Evolutionary conservation across 1,139 yeast genomes (phyloP), one percentile per base, ranked within the genome.

Genomic region (Kodamaea suecica): DNA sequence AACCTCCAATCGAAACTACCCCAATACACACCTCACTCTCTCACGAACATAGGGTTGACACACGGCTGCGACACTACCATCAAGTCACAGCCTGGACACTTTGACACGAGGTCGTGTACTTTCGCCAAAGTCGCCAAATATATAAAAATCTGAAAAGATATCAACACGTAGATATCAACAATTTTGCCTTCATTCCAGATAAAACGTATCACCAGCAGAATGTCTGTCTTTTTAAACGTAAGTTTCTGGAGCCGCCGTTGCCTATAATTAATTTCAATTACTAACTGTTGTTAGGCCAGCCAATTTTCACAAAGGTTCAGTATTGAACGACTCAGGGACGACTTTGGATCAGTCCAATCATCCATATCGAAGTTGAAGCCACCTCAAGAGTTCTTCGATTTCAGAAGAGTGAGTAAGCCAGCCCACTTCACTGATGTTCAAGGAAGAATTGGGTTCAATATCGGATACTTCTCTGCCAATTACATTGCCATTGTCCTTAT

Each of bases 381-480:
- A 28, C 88, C 95, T 29, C 95, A 86, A 59, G 97, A 92, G 59
- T 92, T 92, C 57, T 86, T 92, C 53, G 97, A 92, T 58, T 66
- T 85, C 53, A 84, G 92, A 63, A 81, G 95, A 57, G 60, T 92
- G 43, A 84, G 95, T 32, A 88, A 87, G 59, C 98, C 88, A 87
- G 59, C 98, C 99, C 15, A 88, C 60, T 83, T 88, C 62, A 81
- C 85, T 31, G 98, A 94, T 48, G 71, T 85, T 35, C 98, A 94
- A 65, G 77, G 86, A 50, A 78, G 98, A 58, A 86, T 90, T 31
- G 67, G 83, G 33, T 92, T 78, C 72, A 92, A 92, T 63, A 66
- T 92, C 58, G 80, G 87, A 29, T 85, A 92, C 63, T 92, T 81
- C 63, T 82, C 87, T 35, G 82, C 95, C 43, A 94, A 94, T 66